Conservation (phyloP, 140 eudicot genomes). For the Ambrosia hybrid region DNA sequence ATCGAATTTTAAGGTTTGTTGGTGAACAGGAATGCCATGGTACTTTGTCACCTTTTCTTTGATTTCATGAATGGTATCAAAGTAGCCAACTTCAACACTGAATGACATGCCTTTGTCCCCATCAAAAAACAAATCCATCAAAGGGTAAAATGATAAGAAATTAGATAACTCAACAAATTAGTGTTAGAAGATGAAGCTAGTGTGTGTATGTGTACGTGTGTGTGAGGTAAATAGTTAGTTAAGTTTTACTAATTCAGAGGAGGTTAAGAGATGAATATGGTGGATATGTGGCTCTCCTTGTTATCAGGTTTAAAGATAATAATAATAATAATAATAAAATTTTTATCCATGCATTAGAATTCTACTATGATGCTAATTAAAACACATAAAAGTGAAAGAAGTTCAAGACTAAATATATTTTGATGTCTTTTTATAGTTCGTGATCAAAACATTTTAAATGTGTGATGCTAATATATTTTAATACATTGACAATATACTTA, state of each 20-base stretch:
- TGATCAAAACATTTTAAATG: too few relatives aligned
- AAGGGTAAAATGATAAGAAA: background rate
- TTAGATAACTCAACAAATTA: background rate
- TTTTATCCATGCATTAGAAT: too few relatives aligned
- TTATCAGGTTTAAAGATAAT: too few relatives aligned
- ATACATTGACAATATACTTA: too few relatives aligned
- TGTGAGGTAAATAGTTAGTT: background rate
- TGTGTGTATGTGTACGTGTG: background rate
- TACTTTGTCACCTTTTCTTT: conserved; percentile 63
- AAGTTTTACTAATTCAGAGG: background rate
- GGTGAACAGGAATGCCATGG: conserved; percentile 47
- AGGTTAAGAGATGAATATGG: too few relatives aligned
- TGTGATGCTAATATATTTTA: too few relatives aligned
- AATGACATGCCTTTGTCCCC: conserved; percentile 48
- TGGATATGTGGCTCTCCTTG: too few relatives aligned
- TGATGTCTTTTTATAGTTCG: too few relatives aligned
- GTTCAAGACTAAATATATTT: too few relatives aligned
- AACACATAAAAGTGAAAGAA: too few relatives aligned
- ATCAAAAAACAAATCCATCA: conserved; percentile 60
- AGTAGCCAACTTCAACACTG: conserved; percentile 70
- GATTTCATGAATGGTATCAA: conserved; percentile 65
- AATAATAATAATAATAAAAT: too few relatives aligned
- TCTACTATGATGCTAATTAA: too few relatives aligned
- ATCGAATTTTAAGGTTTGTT: conserved; percentile 59
- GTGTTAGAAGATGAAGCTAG: background rate